A percentile compares a stretch with the other conserved stretches of the same genome.
These are phyloP conservation scores for Metarhizium album DNA, from an alignment of 2,329 filamentous ascomycete genomes.

Conservation along the genomic window DNA sequence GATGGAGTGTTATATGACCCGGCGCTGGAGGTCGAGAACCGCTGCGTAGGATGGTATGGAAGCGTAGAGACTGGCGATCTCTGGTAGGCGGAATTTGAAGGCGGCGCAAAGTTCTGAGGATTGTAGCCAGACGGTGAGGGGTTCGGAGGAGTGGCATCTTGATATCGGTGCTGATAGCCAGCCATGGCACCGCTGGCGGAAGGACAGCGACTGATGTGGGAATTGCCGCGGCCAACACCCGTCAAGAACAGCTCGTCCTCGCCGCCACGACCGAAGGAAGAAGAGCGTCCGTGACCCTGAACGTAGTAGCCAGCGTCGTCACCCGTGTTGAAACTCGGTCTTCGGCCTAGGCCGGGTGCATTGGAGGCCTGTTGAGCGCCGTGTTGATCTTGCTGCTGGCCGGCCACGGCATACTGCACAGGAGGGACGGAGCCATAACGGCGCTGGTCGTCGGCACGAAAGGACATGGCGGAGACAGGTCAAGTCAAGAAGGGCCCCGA, in stretches of 20 bases:
- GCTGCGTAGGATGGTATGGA: conserved; percentile 32
- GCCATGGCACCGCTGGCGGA: conserved; percentile 35
- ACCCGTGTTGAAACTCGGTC: conserved; percentile 64
- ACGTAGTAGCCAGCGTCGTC: conserved; percentile 54
- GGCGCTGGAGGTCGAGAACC: conserved; percentile 28
- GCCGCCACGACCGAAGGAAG: conserved; percentile 8
- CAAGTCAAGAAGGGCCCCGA: not conserved
- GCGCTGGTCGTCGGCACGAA: conserved; percentile 50
- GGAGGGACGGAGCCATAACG: conserved; percentile 57
- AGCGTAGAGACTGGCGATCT: conserved; percentile 42
- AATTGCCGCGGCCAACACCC: conserved; percentile 21
- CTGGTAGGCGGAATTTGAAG: conserved; percentile 15
- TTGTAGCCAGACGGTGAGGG: conserved; percentile 50
- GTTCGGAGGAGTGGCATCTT: conserved; percentile 34
- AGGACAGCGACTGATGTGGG: conserved; percentile 23
- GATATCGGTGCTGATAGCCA: conserved; percentile 42
- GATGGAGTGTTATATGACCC: conserved; percentile 16
- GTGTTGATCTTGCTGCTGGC: conserved; percentile 19
- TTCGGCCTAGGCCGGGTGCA: conserved; percentile 31
- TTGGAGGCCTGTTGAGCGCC: conserved; percentile 1
- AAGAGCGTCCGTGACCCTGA: conserved; percentile 15
- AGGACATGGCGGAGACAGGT: conserved; percentile 40
- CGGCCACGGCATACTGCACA: conserved; percentile 48
- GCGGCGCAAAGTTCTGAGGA: conserved; percentile 49
- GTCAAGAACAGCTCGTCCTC: conserved; percentile 56